phyloP scores from a whole-genome alignment of 257 asterid genomes.

The Penstemon davidsonii region DNA sequence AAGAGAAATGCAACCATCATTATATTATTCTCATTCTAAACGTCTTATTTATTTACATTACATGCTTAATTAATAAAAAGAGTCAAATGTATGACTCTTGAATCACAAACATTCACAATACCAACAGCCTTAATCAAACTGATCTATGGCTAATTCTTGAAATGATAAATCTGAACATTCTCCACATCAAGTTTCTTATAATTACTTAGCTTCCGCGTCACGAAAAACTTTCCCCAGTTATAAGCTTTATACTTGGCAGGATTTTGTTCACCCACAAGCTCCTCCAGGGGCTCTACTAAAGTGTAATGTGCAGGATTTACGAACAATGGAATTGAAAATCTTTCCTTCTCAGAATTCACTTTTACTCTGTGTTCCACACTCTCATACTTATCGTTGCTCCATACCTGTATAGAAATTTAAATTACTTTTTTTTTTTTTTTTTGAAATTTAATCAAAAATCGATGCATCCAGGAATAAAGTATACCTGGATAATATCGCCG shows the following conservation, averaged over 20 bases:
- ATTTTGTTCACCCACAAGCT: constrained; percentile 36
- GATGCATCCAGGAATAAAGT: too few species aligned
- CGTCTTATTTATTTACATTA: constrained; percentile 20
- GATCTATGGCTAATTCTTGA: constrained; percentile 32
- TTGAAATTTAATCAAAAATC: too few species aligned
- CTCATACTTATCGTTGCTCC: constrained; percentile 61
- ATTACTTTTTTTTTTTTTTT: too few species aligned
- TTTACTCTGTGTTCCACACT: constrained; percentile 65
- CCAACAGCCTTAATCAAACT: not conserved
- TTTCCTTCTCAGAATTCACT: constrained; percentile 50
- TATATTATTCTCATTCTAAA: not conserved
- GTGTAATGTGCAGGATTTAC: constrained; percentile 42
- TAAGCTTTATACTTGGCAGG: constrained; percentile 47
- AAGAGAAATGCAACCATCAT: not conserved
- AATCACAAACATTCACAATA: not conserved
- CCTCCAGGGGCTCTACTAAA: constrained; percentile 43
- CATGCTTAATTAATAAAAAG: not conserved
- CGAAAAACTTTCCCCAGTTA: constrained; percentile 48
- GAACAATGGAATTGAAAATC: constrained; percentile 55
- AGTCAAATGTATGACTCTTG: not conserved
- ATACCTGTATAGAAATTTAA: constrained; percentile 37
- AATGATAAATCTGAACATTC: constrained; percentile 49
- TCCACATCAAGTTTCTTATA: constrained; percentile 53
- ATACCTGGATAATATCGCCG: constrained; percentile 56
- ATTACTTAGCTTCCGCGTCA: constrained; percentile 39